phyloP scores from a whole-genome alignment of 106 monocot species.

The Gastrodia elata region DNA sequence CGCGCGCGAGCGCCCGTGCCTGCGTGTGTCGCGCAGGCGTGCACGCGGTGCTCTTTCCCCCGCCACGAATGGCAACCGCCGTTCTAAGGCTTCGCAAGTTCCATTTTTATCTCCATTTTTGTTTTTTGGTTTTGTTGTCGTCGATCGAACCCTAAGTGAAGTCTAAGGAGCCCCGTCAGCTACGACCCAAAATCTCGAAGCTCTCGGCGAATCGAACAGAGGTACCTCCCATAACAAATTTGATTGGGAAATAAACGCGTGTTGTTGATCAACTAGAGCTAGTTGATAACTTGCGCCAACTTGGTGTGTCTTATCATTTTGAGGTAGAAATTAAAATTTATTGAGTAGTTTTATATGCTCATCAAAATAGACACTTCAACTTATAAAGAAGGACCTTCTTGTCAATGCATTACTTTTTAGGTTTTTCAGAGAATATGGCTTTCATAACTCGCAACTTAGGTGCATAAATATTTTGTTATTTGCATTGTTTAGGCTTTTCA shows the following conservation, averaged over 20 bases:
- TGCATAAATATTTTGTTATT: not conserved
- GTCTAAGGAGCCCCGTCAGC: too few species aligned
- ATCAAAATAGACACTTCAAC: not conserved
- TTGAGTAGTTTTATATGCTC: not conserved
- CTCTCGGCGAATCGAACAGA: too few species aligned
- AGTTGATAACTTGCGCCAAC: constrained; percentile 12
- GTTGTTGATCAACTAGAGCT: constrained; percentile 5
- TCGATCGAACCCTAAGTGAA: too few species aligned
- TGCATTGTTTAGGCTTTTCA: not conserved
- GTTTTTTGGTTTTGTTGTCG: too few species aligned
- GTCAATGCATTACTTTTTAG: constrained; percentile 14
- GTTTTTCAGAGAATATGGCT: constrained; percentile 12
- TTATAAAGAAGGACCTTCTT: constrained; percentile 3
- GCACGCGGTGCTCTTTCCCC: too few species aligned
- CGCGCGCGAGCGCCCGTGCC: too few species aligned
- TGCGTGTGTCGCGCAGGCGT: too few species aligned
- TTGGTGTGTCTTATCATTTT: constrained; percentile 27
- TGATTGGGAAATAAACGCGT: not conserved
- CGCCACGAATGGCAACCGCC: too few species aligned
- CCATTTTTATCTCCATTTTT: too few species aligned
- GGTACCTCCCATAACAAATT: too few species aligned
- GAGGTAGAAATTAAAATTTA: constrained; percentile 16
- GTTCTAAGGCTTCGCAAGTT: too few species aligned
- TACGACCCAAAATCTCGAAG: too few species aligned
- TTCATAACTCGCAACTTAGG: not conserved